Base-by-base conservation (phyloP, 2,329 filamentous ascomycete genomes). In the Pyrenophora teres region DNA sequence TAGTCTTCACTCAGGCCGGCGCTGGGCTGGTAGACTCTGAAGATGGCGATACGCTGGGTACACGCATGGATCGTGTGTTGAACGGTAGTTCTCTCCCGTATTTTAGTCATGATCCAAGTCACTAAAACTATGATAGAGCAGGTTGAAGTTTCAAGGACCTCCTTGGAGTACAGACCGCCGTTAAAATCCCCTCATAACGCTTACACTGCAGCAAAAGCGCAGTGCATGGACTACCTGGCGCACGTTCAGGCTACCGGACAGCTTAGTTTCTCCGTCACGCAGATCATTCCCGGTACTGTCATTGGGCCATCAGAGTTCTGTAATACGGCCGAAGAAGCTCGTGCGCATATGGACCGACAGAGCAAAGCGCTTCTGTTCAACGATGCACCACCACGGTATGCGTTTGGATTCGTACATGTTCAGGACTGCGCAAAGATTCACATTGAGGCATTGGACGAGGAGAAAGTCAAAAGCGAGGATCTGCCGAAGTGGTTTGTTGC, bases 1-100 rank as follows among this genome's bases (percentile, higher is more conserved):
- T 72, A 2, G 68, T 72, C 0, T 68, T 73, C 40, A 72, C 70
- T 0, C 69, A 73, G 54, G 69, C 70, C 2, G 70, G 68, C 4
- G 70, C 70, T 8, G 69, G 61, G 0, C 54, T 73, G 2, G 64
- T 72, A 6, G 63, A 67, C 42, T 65, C 67, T 6, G 63, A 69
- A 44, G 63, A 68, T n/a, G 68, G 68, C 3, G 65, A 71, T 40
- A 67, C 65, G 3, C 44, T 68, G 3, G 70, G 69, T 3, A 68
- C 56, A 9, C 37, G 47, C 6, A 71, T 71, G 69, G 41, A 67
- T 10, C 40, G 56, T 40, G 39, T 65, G 3, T 40, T 70, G 9
- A 38, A 69, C 18, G 67, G 68, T 62, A 57, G 18, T 19, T 32
- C 19, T 31, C 33, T 35, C 35, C 31, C 30, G 10, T 37, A 5